These are phyloP conservation scores for Eremochloa ophiuroides DNA, from an alignment of 176 grass and related monocot species.

Conservation along the genomic window DNA sequence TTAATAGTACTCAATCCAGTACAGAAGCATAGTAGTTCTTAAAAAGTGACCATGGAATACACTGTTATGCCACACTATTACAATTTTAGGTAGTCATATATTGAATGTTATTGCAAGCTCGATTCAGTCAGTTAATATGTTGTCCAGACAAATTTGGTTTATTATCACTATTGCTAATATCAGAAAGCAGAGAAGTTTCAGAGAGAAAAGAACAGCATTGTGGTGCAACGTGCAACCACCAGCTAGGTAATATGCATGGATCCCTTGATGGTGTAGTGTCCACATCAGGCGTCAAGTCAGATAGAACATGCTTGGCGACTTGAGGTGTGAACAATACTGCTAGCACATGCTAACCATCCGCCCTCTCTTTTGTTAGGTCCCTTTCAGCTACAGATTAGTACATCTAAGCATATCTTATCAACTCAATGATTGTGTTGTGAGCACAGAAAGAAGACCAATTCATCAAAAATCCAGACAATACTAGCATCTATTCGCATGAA, in stretches of 20 bases:
- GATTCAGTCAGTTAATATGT: background rate
- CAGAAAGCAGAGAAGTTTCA: background rate
- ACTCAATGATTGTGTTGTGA: constrained; percentile 40
- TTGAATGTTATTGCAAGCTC: background rate
- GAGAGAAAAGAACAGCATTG: constrained; percentile 1
- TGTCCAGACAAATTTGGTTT: background rate
- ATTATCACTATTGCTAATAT: background rate
- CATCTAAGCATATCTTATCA: constrained; percentile 16
- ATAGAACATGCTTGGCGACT: constrained; percentile 19
- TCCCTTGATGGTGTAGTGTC: constrained; percentile 29
- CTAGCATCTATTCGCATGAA: constrained; percentile 36
- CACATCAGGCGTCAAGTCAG: constrained; percentile 24
- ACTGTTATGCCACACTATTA: background rate
- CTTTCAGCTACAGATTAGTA: constrained; percentile 26
- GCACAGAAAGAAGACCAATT: constrained; percentile 9
- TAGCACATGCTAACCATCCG: constrained; percentile 43
- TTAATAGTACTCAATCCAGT: background rate
- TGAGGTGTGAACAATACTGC: constrained; percentile 27
- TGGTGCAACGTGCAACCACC: constrained; percentile 31
- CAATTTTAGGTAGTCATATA: background rate
- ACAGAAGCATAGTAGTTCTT: too few species aligned
- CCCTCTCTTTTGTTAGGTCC: constrained; percentile 37
- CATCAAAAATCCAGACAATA: constrained; percentile 15
- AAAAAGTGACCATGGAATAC: background rate
- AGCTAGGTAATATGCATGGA: constrained; percentile 10